Evolutionary conservation across 2,329 filamentous ascomycete species (phyloP), one percentile per base, ranked within the genome.

Genomic region (Keithomyces neogunnii): DNA sequence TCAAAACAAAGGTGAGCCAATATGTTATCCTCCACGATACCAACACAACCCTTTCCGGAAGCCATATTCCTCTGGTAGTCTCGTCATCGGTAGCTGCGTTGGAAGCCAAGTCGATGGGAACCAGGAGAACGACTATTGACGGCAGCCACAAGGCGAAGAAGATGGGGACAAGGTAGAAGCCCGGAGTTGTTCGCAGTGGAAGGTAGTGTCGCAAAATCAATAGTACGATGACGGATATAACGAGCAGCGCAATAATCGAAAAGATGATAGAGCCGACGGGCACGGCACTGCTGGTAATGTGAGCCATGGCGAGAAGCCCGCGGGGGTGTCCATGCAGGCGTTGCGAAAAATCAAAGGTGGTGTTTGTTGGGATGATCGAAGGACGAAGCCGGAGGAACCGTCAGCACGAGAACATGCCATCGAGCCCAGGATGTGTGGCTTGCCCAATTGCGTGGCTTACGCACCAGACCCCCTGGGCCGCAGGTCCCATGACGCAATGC

Each of bases 131-230:
- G 62, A 95, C 92, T 67, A 88, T 91, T 45, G 89, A 89, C 9
- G 93, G 95, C 5, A 99, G 81, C 63, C 89, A 91, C 59, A 99
- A 79, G n/a, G 92, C 89, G 59, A 99, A 86, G 73, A 99, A 99
- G 55, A 99, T 89, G 36, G 93, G 92, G 2, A 96, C 79, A 48
- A 90, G 78, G 48, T 97, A 84, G 69, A 95, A 96, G 53, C 85
- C 88, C 1, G 93, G 92, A 1, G 93, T 97, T 5, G 86, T 84
- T 59, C 93, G 89, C 35, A 99, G 77, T 3, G 92, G 92, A 8
- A 99, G 81, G 70, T 91, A 99, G 73, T 89, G 84, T 62, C 93
- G 86, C 53, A 96, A 76, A 56, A 97, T 84, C 28, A 96, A 76
- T 43, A 99, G 79, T 53, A 93, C 89, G 54, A 86, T 73, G 55